Percentiles rank a stretch among this genome's conserved stretches.
These are phyloP conservation scores for Talaromyces verruculosus DNA, from an alignment of 2,329 filamentous ascomycete genomes.

Conservation along the genomic window DNA sequence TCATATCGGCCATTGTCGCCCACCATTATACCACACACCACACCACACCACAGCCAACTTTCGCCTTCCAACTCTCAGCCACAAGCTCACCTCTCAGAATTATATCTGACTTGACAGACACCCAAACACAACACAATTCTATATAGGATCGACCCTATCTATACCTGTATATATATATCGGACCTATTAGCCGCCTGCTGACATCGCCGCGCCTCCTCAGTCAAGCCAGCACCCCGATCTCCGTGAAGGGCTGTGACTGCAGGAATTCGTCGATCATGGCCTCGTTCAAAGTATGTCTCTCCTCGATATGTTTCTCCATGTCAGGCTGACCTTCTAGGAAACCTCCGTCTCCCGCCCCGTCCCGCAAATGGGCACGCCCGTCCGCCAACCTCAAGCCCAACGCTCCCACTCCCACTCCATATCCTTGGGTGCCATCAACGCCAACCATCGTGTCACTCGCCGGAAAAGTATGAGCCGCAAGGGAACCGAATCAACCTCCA, in stretches of 20 bases:
- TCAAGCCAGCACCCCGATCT: slow-evolving; percentile 16
- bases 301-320: not conserved
- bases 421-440: slow-evolving; percentile 72
- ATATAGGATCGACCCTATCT: slow-evolving; percentile 8
- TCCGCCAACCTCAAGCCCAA: slow-evolving; percentile 58
- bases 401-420: slow-evolving; percentile 81
- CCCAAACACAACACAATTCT: not conserved
- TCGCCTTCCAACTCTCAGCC: too few relatives aligned
- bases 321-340: slow-evolving; percentile 29
- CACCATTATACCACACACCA: slow-evolving; percentile 3
- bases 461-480: slow-evolving; percentile 79
- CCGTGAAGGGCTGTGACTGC: slow-evolving; percentile 23
- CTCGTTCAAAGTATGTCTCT: slow-evolving; percentile 40
- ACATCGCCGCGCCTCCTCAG: slow-evolving; percentile 16
- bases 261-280: slow-evolving; percentile 38
- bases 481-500: slow-evolving; percentile 66
- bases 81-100: not conserved
- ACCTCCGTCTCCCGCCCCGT: slow-evolving; percentile 64
- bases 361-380: slow-evolving; percentile 61
- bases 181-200: slow-evolving; percentile 25
- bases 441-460: slow-evolving; percentile 81
- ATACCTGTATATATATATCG: slow-evolving; percentile 25
- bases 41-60: not conserved
- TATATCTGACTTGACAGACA: slow-evolving; percentile 2
- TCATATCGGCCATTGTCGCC: slow-evolving; percentile 6